Evolutionary conservation across 2,329 filamentous ascomycete species (phyloP).

Genomic region (Fusarium continuum): DNA sequence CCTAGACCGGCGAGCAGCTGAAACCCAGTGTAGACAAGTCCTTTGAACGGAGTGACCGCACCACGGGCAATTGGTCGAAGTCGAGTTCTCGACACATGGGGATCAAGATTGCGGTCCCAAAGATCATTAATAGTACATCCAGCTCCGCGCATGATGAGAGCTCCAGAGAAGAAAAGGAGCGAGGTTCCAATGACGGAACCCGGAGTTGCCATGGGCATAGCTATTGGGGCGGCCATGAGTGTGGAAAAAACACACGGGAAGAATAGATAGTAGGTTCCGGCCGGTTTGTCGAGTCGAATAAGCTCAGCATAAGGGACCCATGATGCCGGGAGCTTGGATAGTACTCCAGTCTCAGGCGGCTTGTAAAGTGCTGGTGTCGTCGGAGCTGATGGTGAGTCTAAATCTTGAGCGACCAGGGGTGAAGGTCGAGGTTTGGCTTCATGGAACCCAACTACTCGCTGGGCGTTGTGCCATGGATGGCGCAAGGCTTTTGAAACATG

Average conservation of each 20-base stretch:
- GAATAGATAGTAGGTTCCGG: conserved; percentile 85
- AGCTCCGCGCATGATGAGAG: conserved; percentile 85
- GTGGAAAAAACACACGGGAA: conserved; percentile 88
- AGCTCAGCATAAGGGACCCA: conserved; percentile 86
- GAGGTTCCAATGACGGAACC: conserved; percentile 70
- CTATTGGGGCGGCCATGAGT: conserved; percentile 78
- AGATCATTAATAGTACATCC: conserved; percentile 92
- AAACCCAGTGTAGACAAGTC: conserved; percentile 75
- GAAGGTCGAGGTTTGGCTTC: conserved; percentile 33
- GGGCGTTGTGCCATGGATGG: conserved; percentile 21
- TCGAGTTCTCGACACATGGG: conserved; percentile 78
- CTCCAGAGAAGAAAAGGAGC: conserved; percentile 77
- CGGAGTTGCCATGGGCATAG: conserved; percentile 67
- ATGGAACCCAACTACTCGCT: conserved; percentile 39
- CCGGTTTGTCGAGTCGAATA: conserved; percentile 81
- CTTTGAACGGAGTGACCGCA: conserved; percentile 77
- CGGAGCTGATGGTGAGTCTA: conserved; percentile 17
- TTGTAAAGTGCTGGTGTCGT: conserved; percentile 57
- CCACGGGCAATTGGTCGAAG: conserved; percentile 83
- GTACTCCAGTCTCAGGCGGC: conserved; percentile 75
- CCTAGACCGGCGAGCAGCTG: conserved; percentile 79
- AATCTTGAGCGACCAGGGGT: conserved; percentile 21
- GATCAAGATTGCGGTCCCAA: conserved; percentile 88
- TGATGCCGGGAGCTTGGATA: conserved; percentile 73
- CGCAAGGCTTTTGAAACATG: conserved; percentile 1